Conservation (phyloP, 2,329 filamentous ascomycete genomes). For the Chalara sp. region DNA sequence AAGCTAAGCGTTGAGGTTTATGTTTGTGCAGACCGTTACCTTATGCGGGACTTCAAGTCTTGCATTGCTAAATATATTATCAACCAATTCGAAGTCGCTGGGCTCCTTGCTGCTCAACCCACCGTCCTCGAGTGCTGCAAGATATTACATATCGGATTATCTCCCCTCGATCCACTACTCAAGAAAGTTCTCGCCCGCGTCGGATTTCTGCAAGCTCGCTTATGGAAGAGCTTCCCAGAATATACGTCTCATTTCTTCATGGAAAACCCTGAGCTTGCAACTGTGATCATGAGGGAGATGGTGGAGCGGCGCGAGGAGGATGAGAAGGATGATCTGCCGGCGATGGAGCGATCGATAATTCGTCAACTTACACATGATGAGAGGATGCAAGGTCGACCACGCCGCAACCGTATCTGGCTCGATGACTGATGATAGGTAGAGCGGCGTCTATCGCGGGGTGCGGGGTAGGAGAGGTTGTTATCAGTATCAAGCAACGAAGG, state of each 20-base stretch:
- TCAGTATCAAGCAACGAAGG: no score
- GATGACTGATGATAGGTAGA: no score
- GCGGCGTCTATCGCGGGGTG: no score
- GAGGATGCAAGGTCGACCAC: no score
- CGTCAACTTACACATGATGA: no score
- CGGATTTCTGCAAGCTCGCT: constrained; percentile 38
- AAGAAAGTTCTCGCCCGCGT: constrained; percentile 43
- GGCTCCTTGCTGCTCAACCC: constrained; percentile 22
- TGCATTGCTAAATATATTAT: constrained; percentile 36
- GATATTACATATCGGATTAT: constrained; percentile 37
- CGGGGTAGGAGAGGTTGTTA: no score
- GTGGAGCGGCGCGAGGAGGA: constrained; percentile 36
- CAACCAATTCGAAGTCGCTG: constrained; percentile 32
- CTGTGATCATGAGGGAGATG: constrained; percentile 42
- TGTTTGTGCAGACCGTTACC: constrained; percentile 40
- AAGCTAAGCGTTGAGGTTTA: constrained; percentile 42
- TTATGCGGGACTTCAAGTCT: constrained; percentile 39
- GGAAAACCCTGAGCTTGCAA: constrained; percentile 38
- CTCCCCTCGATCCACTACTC: constrained; percentile 35
- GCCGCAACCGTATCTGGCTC: no score
- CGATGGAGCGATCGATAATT: constrained; percentile 22
- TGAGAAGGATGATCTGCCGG: constrained; percentile 31
- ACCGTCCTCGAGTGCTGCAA: constrained; percentile 36
- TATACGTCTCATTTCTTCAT: constrained; percentile 37
- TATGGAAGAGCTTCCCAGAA: constrained; percentile 36